phyloP scores from a whole-genome alignment of 2,329 filamentous ascomycete species.

The Falciphora oryzae region DNA sequence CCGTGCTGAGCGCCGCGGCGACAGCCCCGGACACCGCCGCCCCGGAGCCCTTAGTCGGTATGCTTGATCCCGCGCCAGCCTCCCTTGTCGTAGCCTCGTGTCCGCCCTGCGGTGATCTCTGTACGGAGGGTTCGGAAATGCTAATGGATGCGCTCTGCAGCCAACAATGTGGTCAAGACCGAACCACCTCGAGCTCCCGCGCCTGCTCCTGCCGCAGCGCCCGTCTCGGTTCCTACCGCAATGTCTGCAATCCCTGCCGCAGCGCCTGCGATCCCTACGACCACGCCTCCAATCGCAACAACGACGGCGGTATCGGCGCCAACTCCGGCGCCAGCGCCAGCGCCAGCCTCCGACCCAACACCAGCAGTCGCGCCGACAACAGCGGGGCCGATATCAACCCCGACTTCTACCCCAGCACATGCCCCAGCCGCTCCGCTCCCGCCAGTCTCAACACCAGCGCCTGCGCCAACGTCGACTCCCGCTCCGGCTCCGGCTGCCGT shows the following conservation, averaged over 20 bases:
- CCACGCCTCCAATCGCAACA: not conserved
- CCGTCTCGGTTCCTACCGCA: not conserved
- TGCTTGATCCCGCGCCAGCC: constrained; percentile 4
- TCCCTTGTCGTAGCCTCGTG: not conserved
- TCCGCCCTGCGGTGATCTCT: not conserved
- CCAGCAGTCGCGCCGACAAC: constrained; percentile 8
- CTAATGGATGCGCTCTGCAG: not conserved
- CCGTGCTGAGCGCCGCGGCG: constrained; percentile 6
- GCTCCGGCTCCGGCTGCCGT: not conserved
- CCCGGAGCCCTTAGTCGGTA: constrained; percentile 5
- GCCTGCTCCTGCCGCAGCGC: too few species aligned
- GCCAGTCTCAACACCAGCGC: not conserved
- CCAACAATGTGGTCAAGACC: not conserved
- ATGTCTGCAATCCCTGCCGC: too few species aligned
- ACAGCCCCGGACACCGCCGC: not conserved
- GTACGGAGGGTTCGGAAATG: not conserved
- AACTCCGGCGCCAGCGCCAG: not conserved
- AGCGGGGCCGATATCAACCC: not conserved
- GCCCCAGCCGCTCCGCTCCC: constrained; percentile 1
- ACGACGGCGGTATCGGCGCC: not conserved
- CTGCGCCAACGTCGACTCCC: not conserved
- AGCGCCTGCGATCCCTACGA: too few species aligned
- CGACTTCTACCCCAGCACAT: not conserved
- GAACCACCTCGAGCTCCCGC: not conserved
- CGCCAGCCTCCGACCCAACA: not conserved